phyloP scores from a whole-genome alignment of 202 grass and related monocot genomes.

The Digitaria exilis region DNA sequence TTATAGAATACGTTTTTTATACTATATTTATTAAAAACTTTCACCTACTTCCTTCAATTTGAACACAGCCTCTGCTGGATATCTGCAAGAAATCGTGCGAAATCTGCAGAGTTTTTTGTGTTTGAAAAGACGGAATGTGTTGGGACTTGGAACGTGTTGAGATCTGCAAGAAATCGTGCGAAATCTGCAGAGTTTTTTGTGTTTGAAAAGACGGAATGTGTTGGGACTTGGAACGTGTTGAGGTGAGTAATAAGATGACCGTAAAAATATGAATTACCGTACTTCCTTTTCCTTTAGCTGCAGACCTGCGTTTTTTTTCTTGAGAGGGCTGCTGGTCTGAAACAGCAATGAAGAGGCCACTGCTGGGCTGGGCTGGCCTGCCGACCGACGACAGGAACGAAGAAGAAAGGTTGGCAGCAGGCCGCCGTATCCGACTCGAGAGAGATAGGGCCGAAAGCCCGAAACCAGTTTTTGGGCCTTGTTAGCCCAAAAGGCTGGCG shows the following conservation, averaged over 20 bases:
- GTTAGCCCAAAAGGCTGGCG: background rate
- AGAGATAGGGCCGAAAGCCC: no score
- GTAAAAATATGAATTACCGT: no score
- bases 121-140: background rate
- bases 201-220: background rate
- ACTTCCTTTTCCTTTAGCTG: no score
- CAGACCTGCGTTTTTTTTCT: no score
- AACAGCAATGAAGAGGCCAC: background rate
- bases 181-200: background rate
- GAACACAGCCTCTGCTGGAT: no score
- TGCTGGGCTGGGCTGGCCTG: background rate
- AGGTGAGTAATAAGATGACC: no score
- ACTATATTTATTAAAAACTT: no score
- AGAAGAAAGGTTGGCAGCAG: no score
- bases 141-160: conserved; percentile 6
- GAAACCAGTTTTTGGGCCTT: background rate
- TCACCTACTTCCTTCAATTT: no score
- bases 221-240: conserved; percentile 9
- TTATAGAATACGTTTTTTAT: no score
- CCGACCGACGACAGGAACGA: no score
- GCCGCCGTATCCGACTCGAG: no score
- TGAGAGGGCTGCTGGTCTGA: background rate
- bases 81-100: background rate
- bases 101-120: background rate
- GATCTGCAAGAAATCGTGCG: background rate